Base-by-base conservation (phyloP, 73 alveolate species). In the Stentor coeruleus region DNA sequence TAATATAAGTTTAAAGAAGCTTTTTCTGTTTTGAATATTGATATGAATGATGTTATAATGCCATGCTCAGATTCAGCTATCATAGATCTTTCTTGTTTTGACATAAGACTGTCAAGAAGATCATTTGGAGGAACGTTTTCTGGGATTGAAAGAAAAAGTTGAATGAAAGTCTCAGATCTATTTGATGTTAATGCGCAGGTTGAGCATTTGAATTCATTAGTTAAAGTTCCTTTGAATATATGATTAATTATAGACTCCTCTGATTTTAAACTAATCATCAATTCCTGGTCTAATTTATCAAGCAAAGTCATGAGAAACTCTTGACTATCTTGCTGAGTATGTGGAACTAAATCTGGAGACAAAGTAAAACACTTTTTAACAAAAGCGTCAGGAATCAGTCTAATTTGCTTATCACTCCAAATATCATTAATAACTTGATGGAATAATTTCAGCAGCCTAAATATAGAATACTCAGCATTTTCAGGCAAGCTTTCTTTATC, bases 301-400 rank as follows among this genome's bases (percentile, higher is more conserved):
- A 66, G 33, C 15, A 66, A 66, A 66, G 33, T 20, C 41, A 26
- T 20, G n/a, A 66, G 0, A 66, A 66, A 66, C 33, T 66, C 79
- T 33, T 66, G 79, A 31, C 49, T 28, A 40, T 66, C 79, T 66
- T 66, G 79, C 79, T 66, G 79, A 2, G 79, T 66, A 11, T 66
- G 11, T 0, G 79, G 79, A 28, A 26, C 49, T 28, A 20, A 66
- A 2, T 20, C 36, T 66, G 36, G 36, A 15, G n/a, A 26, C 33
- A 20, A 26, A 33, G 36, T 1, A 2, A 20, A 66, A 33, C 26
- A 37, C 0, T 20, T 20, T 28, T 20, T 66, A 11, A 66, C 39
- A 33, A 66, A 66, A 0, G n/a, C 42, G 26, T 66, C 33, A 20
- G 79, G 79, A 0, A 31, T 11, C 11, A 66, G 0, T 40, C n/a